These are phyloP conservation scores for Aspergillus sp. DNA, from an alignment of 2,329 filamentous ascomycete species.

Conservation along the genomic window DNA sequence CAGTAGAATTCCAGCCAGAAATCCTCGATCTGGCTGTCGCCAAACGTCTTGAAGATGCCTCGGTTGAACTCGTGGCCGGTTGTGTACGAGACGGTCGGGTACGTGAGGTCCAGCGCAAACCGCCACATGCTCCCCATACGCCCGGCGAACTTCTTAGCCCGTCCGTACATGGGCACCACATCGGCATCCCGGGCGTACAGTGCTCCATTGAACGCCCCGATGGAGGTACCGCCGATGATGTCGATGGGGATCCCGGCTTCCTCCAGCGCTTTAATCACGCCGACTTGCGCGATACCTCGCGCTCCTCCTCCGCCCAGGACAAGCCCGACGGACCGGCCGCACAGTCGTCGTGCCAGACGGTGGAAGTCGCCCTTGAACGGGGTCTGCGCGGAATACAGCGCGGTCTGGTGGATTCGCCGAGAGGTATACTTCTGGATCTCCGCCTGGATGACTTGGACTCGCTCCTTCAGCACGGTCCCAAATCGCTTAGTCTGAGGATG, in stretches of 20 bases:
- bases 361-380: slow-evolving; percentile 97
- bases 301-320: slow-evolving; percentile 94
- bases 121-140: slow-evolving; percentile 99
- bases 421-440: slow-evolving; percentile 99
- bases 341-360: slow-evolving; percentile 81
- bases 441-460: slow-evolving; percentile 90
- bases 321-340: slow-evolving; percentile 89
- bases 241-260: slow-evolving; percentile 96
- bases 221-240: slow-evolving; percentile 91
- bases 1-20: slow-evolving; percentile 99
- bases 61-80: slow-evolving; percentile 99
- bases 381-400: slow-evolving; percentile 86
- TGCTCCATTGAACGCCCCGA: slow-evolving; percentile 91
- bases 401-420: slow-evolving; percentile 80
- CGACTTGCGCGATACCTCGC: slow-evolving; percentile 86
- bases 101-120: slow-evolving; percentile 94
- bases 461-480: slow-evolving; percentile 81
- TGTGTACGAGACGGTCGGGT: slow-evolving; percentile 94
- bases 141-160: slow-evolving; percentile 94
- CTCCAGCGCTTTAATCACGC: slow-evolving; percentile 91
- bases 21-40: slow-evolving; percentile 94
- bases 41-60: slow-evolving; percentile 97
- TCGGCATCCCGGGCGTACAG: slow-evolving; percentile 95
- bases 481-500: slow-evolving; percentile 74
- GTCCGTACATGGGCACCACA: slow-evolving; percentile 92